Conservation (phyloP, 805 yeast genomes). For the Candida ficus region DNA sequence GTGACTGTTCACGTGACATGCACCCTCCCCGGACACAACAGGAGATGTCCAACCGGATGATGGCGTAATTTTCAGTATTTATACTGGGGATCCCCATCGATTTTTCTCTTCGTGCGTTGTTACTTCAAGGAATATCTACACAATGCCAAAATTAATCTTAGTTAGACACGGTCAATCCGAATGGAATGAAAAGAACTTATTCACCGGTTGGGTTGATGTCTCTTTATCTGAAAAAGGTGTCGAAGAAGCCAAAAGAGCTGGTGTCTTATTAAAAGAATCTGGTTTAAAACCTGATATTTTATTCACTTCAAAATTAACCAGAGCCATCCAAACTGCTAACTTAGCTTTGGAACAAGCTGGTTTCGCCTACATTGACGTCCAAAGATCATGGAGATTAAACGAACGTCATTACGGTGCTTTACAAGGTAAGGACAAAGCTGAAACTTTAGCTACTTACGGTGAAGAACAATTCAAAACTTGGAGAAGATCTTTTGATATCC, state of each 20-base stretch:
- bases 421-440: constrained; percentile 98
- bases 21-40: not conserved
- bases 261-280: constrained; percentile 83
- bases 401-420: constrained; percentile 99
- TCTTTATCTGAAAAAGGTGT: constrained; percentile 77
- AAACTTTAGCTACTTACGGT: constrained; percentile 82
- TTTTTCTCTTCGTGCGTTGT: not conserved
- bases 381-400: constrained; percentile 96
- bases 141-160: constrained; percentile 66
- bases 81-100: not conserved
- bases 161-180: constrained; percentile 99
- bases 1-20: not conserved
- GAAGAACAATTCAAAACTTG: constrained; percentile 90
- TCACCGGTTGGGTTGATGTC: constrained; percentile 99
- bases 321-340: constrained; percentile 98
- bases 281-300: constrained; percentile 81
- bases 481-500: constrained; percentile 96
- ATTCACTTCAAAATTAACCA: constrained; percentile 84
- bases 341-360: constrained; percentile 86
- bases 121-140: not conserved
- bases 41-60: not conserved
- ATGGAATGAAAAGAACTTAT: constrained; percentile 96
- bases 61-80: not conserved
- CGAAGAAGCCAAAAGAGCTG: constrained; percentile 91
- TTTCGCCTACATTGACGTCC: constrained; percentile 84